Percentiles rank a stretch among this genome's conserved stretches.
These are phyloP conservation scores for Boletales sp. DNA, from an alignment of 768 basidiomycete species.

Conservation along the genomic window DNA sequence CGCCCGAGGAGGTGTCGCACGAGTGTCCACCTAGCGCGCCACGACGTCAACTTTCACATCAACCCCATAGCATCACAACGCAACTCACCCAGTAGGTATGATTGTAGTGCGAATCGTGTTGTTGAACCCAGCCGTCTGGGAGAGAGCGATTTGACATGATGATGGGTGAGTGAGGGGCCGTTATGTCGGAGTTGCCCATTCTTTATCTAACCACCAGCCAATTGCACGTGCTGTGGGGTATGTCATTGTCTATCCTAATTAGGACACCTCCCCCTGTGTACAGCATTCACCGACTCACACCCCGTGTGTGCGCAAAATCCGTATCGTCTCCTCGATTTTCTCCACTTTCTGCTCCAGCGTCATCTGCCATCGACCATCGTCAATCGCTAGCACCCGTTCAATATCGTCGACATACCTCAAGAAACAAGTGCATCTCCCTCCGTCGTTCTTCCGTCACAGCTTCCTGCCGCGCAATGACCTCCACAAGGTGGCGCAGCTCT, in stretches of 20 bases:
- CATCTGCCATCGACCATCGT: conserved; percentile 38
- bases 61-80: too few relatives aligned
- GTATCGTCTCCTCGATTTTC: conserved; percentile 49
- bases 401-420: conserved; percentile 34
- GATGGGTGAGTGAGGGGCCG: too few relatives aligned
- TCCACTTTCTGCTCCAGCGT: conserved; percentile 50
- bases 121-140: conserved; percentile 56
- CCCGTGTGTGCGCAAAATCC: conserved; percentile 29
- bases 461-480: conserved; percentile 41
- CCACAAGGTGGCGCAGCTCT: conserved; percentile 39
- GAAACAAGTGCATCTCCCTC: conserved; percentile 48
- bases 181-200: background rate
- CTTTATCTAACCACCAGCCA: background rate
- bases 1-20: conserved; percentile 55
- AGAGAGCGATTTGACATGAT: conserved; percentile 35
- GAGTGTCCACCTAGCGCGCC: conserved; percentile 55
- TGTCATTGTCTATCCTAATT: background rate
- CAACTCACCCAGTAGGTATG: conserved; percentile 49
- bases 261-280: background rate
- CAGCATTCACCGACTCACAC: background rate
- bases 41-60: background rate
- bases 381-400: too few relatives aligned
- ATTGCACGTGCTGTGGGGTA: conserved; percentile 15
- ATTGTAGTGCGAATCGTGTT: conserved; percentile 40
- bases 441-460: conserved; percentile 38